These are phyloP conservation scores for Metschnikowia henanensis DNA, from an alignment of 805 yeast genomes.

Conservation along the genomic window DNA sequence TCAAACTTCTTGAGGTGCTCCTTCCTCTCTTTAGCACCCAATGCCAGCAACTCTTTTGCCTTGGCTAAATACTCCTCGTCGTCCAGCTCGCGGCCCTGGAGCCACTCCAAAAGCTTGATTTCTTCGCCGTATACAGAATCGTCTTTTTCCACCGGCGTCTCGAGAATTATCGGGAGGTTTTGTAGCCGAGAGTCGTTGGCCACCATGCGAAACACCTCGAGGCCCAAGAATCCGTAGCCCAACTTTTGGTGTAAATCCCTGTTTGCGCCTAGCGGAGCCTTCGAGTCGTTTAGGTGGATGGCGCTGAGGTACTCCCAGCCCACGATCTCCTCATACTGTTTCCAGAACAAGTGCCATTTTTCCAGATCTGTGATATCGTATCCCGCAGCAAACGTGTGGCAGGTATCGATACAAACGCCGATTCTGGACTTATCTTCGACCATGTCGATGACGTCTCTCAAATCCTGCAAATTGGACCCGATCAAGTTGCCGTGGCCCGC, in stretches of 20 bases:
- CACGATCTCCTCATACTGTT: constrained; percentile 65
- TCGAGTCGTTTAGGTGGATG: constrained; percentile 91
- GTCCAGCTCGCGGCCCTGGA: constrained; percentile 54
- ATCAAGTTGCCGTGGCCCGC: constrained; percentile 94
- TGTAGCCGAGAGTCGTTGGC: constrained; percentile 66
- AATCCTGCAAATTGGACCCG: constrained; percentile 78
- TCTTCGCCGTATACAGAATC: constrained; percentile 75
- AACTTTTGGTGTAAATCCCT: constrained; percentile 88
- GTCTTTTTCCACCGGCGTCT: constrained; percentile 77
- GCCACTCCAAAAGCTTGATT: constrained; percentile 80
- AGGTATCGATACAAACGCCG: constrained; percentile 97
- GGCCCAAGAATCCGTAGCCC: constrained; percentile 87
- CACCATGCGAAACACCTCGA: constrained; percentile 77
- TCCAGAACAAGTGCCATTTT: constrained; percentile 68
- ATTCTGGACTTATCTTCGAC: constrained; percentile 80
- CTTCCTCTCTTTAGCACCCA: constrained; percentile 69
- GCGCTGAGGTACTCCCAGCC: constrained; percentile 78
- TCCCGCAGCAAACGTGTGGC: constrained; percentile 97
- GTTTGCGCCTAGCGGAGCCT: constrained; percentile 88
- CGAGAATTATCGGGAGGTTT: constrained; percentile 77
- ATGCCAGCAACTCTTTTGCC: constrained; percentile 46
- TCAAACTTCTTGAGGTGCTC: constrained; percentile 68
- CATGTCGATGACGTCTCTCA: constrained; percentile 68
- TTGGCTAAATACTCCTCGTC: constrained; percentile 57
- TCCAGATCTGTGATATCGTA: constrained; percentile 73